Evolutionary conservation across 441 rosid species (phyloP), one percentile per base, ranked within the genome.

Genomic region (Gossypium schwendimanii): DNA sequence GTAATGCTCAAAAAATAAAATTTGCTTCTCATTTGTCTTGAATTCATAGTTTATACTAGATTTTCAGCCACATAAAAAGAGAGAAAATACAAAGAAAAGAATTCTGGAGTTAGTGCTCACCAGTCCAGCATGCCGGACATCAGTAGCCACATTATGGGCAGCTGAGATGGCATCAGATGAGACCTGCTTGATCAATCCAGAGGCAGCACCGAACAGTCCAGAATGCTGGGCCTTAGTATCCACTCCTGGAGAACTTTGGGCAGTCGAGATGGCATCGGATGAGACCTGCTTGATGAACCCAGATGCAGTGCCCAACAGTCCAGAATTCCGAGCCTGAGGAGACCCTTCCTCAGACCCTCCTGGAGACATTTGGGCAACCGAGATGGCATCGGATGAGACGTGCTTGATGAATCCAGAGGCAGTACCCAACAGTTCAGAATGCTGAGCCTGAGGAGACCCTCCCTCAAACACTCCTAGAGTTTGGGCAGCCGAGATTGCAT

Each of bases 141-240:
- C 20, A 60, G 41, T 57, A 57, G 62, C 92, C 97, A 20, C 86
- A 82, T 95, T 28, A 67, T 89, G 91, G 47, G 93, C 97, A 0
- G 83, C 91, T 1, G 86, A 84, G 53, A 86, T 26, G 50, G 93
- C 93, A 54, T 86, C 91, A 6, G 87, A 67, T 0, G 97, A 87
- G 0, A 82, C 91, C 76, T 92, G 90, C 82, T 81, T 89, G 63
- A 92, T 77, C 2, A 80, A 36, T 4, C 67, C 93, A 14, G 96
- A 87, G 14, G 97, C 94, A 0, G 96, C 84, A 72, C 81, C 88
- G 10, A 82, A 82, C 50, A 89, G 86, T 0, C 98, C 98, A 9
- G 86, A 60, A 21, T 86, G 79, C 78, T 20, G 93, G 86, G n/a
- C 93, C 99, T 89, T 91, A 17, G 91, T 75, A 72, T 90, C 87